These are phyloP conservation scores for Oehlia diaphana DNA, from an alignment of 192 early-diverging fungal genomes.

Conservation along the genomic window DNA sequence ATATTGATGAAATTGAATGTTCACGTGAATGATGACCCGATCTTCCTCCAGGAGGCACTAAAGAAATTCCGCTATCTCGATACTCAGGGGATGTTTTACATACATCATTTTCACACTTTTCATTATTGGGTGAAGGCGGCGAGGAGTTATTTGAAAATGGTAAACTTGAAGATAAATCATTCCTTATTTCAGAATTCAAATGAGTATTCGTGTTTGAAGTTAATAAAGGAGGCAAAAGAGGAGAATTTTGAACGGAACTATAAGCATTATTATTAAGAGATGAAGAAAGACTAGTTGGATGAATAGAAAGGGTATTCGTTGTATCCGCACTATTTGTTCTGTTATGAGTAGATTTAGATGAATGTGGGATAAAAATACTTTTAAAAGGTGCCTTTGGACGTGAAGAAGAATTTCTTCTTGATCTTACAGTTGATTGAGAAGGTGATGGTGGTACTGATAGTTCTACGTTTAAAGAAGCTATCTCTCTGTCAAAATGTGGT, in stretches of 20 bases:
- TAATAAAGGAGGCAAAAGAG: neutral
- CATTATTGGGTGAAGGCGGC: neutral
- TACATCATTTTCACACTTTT: neutral
- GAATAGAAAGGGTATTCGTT: neutral
- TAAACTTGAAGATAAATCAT: neutral
- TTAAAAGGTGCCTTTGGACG: neutral
- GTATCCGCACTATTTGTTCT: constrained; percentile 19
- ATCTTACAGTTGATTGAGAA: constrained; percentile 11
- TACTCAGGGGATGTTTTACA: neutral
- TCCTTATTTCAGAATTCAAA: neutral
- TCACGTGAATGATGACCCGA: constrained; percentile 5
- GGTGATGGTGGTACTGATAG: constrained; percentile 11
- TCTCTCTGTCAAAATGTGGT: constrained; percentile 14
- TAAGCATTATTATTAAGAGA: constrained; percentile 7
- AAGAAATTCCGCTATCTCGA: constrained; percentile 1
- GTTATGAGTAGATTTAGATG: neutral
- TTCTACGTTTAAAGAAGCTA: constrained; percentile 7
- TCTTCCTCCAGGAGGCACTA: constrained; percentile 1
- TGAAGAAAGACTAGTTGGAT: neutral
- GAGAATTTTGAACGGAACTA: neutral
- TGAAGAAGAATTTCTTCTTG: neutral
- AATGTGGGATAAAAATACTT: constrained; percentile 6
- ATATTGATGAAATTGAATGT: constrained; percentile 16
- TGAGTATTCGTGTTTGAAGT: neutral
- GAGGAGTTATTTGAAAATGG: neutral